Conservation (phyloP, 2,329 filamentous ascomycete genomes). For the Arthrobotrys sphaeroides region DNA sequence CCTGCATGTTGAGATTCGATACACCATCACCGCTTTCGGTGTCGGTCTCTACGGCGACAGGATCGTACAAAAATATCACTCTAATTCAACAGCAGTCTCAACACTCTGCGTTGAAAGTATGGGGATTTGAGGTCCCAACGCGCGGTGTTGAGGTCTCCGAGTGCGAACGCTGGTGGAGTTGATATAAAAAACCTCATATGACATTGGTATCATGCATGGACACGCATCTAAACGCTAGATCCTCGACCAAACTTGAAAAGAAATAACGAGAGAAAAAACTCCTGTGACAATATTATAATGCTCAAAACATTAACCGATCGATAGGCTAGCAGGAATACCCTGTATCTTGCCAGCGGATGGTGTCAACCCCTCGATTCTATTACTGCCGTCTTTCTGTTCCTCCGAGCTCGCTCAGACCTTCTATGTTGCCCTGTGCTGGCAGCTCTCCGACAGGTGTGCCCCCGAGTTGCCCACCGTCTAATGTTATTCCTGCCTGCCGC, state of each 20-base stretch:
- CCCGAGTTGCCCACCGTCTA: not conserved
- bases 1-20: not conserved
- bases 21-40: not conserved
- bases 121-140: slow-evolving; percentile 16
- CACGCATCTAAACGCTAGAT: slow-evolving; percentile 25
- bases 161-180: not conserved
- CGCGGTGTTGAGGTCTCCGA: slow-evolving; percentile 18
- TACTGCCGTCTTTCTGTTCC: slow-evolving; percentile 14
- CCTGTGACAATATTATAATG: not conserved
- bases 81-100: slow-evolving; percentile 39
- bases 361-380: too few species aligned
- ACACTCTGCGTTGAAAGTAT: slow-evolving; percentile 30
- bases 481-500: not conserved
- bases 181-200: slow-evolving; percentile 10
- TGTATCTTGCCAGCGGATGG: not conserved
- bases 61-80: slow-evolving; percentile 34
- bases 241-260: not conserved
- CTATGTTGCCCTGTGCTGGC: slow-evolving; percentile 14
- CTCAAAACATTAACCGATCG: not conserved
- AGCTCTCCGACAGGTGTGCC: slow-evolving; percentile 29
- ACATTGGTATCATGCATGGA: slow-evolving; percentile 12
- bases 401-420: slow-evolving; percentile 37
- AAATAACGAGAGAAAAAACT: too few species aligned
- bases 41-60: not conserved
- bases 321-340: not conserved